Conservation (phyloP, 441 rosid species). For the Rhodomyrtus psidioides region DNA sequence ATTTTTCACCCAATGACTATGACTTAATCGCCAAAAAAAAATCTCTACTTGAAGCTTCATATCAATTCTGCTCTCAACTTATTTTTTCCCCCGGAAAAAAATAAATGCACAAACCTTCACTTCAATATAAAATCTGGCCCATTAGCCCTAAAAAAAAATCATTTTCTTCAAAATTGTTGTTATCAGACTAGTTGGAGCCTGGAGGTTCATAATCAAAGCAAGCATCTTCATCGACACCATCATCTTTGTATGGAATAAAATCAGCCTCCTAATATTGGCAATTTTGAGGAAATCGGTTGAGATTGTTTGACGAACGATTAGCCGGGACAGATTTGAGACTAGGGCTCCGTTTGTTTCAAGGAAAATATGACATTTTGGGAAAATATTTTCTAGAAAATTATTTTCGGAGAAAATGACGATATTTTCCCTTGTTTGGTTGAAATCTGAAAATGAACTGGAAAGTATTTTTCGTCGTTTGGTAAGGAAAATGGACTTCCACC, state of each 20-base stretch:
- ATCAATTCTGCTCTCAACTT: neutral
- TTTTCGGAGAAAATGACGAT: no score
- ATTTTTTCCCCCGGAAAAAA: neutral
- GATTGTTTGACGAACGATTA: rapidly evolving
- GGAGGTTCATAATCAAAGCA: neutral
- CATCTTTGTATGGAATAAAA: rapidly evolving
- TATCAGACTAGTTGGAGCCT: neutral
- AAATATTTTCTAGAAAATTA: no score
- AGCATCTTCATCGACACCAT: neutral
- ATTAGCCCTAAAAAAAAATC: neutral
- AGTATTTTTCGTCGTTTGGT: no score
- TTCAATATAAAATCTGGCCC: neutral
- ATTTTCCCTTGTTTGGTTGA: no score
- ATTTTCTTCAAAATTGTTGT: neutral
- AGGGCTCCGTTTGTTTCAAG: no score
- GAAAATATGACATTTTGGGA: no score
- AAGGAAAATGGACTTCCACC: no score
- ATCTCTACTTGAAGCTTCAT: neutral
- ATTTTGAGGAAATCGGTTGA: neutral
- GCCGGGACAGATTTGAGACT: neutral
- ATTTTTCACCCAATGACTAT: neutral
- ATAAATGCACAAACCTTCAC: neutral
- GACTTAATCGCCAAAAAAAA: neutral
- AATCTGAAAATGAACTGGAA: no score
- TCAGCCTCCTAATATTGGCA: neutral